These are phyloP conservation scores for Colletotrichum gloeosporioides DNA, from an alignment of 2,329 filamentous ascomycete species.

Conservation along the genomic window DNA sequence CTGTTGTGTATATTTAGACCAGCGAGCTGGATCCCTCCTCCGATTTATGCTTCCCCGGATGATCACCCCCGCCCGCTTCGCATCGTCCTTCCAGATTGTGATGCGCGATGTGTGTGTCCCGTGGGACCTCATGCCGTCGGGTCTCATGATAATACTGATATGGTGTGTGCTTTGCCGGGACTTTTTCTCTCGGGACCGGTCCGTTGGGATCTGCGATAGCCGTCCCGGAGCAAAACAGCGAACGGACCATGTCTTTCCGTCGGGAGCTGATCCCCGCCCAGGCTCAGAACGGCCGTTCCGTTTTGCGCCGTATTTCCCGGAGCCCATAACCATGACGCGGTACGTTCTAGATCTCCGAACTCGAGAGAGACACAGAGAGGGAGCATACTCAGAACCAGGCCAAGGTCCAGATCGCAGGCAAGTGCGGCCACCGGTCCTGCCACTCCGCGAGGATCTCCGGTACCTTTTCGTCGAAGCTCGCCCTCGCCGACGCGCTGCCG, in stretches of 20 bases:
- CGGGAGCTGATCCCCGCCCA: neutral
- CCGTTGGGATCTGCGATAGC: neutral
- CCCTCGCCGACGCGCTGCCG: conserved; percentile 69
- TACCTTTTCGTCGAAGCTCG: conserved; percentile 89
- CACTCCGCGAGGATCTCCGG: conserved; percentile 90
- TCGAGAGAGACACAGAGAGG: neutral
- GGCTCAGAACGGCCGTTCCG: neutral
- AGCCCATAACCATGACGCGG: neutral
- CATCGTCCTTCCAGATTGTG: neutral
- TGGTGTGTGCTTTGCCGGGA: neutral
- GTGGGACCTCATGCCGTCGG: neutral
- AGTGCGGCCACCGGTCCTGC: conserved; percentile 93
- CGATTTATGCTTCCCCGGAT: neutral
- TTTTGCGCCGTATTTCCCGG: neutral
- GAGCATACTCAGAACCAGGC: conserved; percentile 77
- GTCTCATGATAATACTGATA: neutral
- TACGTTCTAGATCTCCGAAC: neutral
- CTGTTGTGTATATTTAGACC: neutral
- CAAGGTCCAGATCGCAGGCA: conserved; percentile 92
- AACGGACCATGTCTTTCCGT: neutral
- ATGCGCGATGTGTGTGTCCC: neutral
- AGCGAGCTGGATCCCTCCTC: neutral
- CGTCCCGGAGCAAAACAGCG: neutral
- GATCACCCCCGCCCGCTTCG: neutral
- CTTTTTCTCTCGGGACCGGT: neutral